phyloP scores from a whole-genome alignment of 2,329 filamentous ascomycete genomes.

The Paraphaeosphaeria sporulosa region DNA sequence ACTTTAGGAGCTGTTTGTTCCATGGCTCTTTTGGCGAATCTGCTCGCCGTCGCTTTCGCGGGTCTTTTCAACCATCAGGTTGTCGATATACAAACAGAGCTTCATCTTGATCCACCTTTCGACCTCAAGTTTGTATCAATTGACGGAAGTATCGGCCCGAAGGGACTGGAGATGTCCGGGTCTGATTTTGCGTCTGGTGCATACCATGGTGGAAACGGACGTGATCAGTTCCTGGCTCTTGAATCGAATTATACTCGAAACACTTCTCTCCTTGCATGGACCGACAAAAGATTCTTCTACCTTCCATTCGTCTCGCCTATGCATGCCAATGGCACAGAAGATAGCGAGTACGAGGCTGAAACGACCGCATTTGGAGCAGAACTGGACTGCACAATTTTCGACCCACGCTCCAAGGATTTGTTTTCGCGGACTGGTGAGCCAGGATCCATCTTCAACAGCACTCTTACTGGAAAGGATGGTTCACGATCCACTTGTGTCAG shows the following conservation, averaged over 20 bases:
- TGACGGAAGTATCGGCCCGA: slow-evolving; percentile 27
- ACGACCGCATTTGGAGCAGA: slow-evolving; percentile 47
- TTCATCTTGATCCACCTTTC: slow-evolving; percentile 19
- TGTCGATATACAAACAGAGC: too few relatives aligned
- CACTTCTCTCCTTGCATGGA: slow-evolving; percentile 59
- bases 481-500: too few relatives aligned
- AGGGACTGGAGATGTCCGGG: slow-evolving; percentile 20
- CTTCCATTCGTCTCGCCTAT: slow-evolving; percentile 49
- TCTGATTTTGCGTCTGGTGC: slow-evolving; percentile 27
- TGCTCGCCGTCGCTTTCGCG: slow-evolving; percentile 61
- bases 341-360: slow-evolving; percentile 26
- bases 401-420: not conserved
- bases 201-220: slow-evolving; percentile 32
- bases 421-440: too few relatives aligned
- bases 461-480: too few relatives aligned
- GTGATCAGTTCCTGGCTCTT: slow-evolving; percentile 52
- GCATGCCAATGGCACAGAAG: slow-evolving; percentile 8
- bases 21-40: slow-evolving; percentile 60
- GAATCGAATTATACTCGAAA: slow-evolving; percentile 58
- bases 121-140: slow-evolving; percentile 31
- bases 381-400: slow-evolving; percentile 44
- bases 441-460: too few relatives aligned
- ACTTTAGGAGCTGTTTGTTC: slow-evolving; percentile 57
- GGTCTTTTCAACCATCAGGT: slow-evolving; percentile 58
- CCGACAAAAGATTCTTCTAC: slow-evolving; percentile 56